Base-by-base conservation (phyloP, 2,329 filamentous ascomycete species). In the Ambrosiella xylebori region DNA sequence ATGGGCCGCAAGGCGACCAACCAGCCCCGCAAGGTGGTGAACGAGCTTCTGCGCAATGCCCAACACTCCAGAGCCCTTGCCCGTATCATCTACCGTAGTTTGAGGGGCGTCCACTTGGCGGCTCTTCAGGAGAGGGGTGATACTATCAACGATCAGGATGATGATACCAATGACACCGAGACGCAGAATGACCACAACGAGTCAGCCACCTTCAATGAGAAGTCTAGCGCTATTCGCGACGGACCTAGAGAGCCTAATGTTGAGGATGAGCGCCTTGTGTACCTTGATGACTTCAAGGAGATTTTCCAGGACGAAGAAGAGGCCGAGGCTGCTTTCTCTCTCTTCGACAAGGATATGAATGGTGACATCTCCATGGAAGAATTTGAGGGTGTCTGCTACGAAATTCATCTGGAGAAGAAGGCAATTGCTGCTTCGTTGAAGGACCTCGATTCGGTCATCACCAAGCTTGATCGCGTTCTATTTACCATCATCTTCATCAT, bases 301-400 rank as follows among this genome's bases (percentile, higher is more conserved):
- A 89, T 87, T 0, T 96, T 95, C 64, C 78, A 85, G 8, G 86
- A 84, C 27, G 78, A 84, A 15, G 90, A 96, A 12, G 91, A 96
- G 66, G 88, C 89, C 0, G 85, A 93, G 57, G 86, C 86, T 2
- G 90, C 90, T 0, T 96, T 97, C 65, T 76, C 77, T 64, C 90
- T 96, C 75, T 96, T 96, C 64, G 91, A 97, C 71, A 94, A 93
- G 67, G 91, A 97, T 65, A 81, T 96, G 73, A 97, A 97, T 63
- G 91, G 90, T 3, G 91, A 97, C 65, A 95, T 96, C 54, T 94
- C 87, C 0, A 89, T 95, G 80, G 88, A 95, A 65, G 91, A 96
- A 68, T 79, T 97, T 19, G 90, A 96, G 69, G 82, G 87, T 19
- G 89, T 94, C 27, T 95, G 88, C 70, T 90, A 95, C 56, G 91